Evolutionary conservation across 2,329 filamentous ascomycete species (phyloP).

Genomic region (Shiraia bambusicola): DNA sequence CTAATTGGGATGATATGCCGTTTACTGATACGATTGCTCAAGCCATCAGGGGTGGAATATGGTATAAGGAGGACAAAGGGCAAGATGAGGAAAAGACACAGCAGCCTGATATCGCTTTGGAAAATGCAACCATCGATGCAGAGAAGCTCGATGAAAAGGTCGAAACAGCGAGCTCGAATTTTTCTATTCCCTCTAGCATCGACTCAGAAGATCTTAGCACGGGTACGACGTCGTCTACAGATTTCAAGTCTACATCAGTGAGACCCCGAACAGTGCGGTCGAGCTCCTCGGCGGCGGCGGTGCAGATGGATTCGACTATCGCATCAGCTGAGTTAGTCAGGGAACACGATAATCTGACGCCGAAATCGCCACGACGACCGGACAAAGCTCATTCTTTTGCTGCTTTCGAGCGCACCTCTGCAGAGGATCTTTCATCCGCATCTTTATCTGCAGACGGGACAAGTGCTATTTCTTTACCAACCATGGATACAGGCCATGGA

Average conservation of each 20-base stretch:
- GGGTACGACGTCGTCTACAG: constrained; percentile 28
- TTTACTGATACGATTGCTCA: constrained; percentile 83
- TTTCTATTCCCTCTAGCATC: constrained; percentile 22
- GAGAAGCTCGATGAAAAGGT: constrained; percentile 25
- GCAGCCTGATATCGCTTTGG: constrained; percentile 14
- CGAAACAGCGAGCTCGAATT: constrained; percentile 23
- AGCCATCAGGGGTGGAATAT: constrained; percentile 82
- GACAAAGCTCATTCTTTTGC: constrained; percentile 10
- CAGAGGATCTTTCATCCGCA: constrained; percentile 19
- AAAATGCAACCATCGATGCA: constrained; percentile 14
- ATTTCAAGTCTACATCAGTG: constrained; percentile 17
- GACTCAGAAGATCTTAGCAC: constrained; percentile 20
- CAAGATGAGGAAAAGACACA: constrained; percentile 16
- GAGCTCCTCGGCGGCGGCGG: constrained; percentile 64
- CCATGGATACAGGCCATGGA: constrained; percentile 9
- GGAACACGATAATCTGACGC: constrained; percentile 62
- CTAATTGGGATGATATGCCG: constrained; percentile 94
- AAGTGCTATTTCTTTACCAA: constrained; percentile 11
- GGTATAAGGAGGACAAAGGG: constrained; percentile 47
- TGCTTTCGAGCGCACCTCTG: constrained; percentile 12
- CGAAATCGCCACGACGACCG: constrained; percentile 50
- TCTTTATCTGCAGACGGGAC: constrained; percentile 29
- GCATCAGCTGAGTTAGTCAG: constrained; percentile 55
- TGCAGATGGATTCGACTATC: constrained; percentile 67
- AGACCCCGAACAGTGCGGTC: constrained; percentile 61